Evolutionary conservation across 225 moss, liverwort and hornwort species (phyloP).

Genomic region (Physcomitrium patens): DNA sequence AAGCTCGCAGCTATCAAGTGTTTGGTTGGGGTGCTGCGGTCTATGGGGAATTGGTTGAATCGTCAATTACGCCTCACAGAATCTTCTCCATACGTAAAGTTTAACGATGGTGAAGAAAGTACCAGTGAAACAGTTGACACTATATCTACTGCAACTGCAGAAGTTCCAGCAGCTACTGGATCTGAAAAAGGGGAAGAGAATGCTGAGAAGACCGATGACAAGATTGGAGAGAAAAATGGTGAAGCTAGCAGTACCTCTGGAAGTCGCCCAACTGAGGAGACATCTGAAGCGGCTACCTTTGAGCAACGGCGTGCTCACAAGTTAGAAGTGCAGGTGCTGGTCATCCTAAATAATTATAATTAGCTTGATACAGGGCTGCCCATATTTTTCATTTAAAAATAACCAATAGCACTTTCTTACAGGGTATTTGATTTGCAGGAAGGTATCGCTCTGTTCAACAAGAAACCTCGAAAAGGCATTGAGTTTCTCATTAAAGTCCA

Average conservation of each 20-base stretch:
- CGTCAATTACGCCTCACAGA: constrained; percentile 92
- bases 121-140: constrained; percentile 60
- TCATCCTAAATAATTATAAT: constrained; percentile 5
- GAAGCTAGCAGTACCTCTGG: constrained; percentile 49
- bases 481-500: constrained; percentile 91
- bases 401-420: constrained; percentile 30
- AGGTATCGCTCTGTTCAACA: constrained; percentile 94
- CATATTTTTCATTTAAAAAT: background rate
- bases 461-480: constrained; percentile 95
- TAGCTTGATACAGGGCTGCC: background rate
- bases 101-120: constrained; percentile 73
- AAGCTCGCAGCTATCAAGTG: constrained; percentile 99
- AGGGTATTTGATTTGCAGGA: constrained; percentile 68
- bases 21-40: constrained; percentile 94
- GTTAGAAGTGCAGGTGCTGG: constrained; percentile 87
- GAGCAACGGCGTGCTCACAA: constrained; percentile 98
- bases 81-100: constrained; percentile 85
- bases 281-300: constrained; percentile 95
- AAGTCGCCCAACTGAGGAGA: constrained; percentile 69
- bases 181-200: constrained; percentile 61
- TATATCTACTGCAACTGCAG: constrained; percentile 39
- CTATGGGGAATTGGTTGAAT: constrained; percentile 99
- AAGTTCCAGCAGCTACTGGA: constrained; percentile 32
- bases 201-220: constrained; percentile 41
- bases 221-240: constrained; percentile 57